These are phyloP conservation scores for Wickerhamomyces ciferrii DNA, from an alignment of 805 yeast genomes.

Conservation along the genomic window DNA sequence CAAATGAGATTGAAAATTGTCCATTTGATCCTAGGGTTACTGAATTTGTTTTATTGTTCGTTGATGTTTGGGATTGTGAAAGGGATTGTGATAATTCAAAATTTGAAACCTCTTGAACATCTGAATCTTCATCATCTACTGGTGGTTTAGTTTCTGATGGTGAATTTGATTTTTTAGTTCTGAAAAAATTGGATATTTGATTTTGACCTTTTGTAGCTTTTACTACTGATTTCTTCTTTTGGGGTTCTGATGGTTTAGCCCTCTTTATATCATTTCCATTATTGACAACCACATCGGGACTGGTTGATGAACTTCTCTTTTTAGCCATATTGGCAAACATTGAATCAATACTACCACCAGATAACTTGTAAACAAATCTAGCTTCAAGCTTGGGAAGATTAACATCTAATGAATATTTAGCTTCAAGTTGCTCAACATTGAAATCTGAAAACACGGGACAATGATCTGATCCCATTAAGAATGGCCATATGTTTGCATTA, in stretches of 20 bases:
- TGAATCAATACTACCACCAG: conserved; percentile 26
- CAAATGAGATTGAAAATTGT: conserved; percentile 10
- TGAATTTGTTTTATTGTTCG: conserved; percentile 1
- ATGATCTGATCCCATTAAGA: conserved; percentile 84
- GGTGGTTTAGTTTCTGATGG: background rate
- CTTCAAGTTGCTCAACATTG: conserved; percentile 14
- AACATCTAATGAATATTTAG: background rate
- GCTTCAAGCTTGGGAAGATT: conserved; percentile 47
- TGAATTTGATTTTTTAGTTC: background rate
- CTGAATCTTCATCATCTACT: background rate
- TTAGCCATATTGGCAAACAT: conserved; percentile 26
- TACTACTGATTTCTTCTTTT: background rate
- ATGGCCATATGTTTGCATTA: conserved; percentile 55
- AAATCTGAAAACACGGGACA: conserved; percentile 85
- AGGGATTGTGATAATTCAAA: background rate
- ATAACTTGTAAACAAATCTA: conserved; percentile 36
- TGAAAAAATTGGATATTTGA: conserved; percentile 21
- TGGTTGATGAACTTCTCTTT: conserved; percentile 4
- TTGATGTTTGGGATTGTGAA: background rate
- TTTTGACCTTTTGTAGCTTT: conserved; percentile 7
- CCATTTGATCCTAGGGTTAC: conserved; percentile 8
- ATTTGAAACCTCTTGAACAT: background rate
- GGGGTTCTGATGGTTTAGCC: conserved; percentile 7
- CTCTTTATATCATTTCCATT: background rate
- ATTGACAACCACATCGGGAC: conserved; percentile 1